These are phyloP conservation scores for Gigaspora rosea DNA, from an alignment of 192 early-diverging fungal species.

Conservation along the genomic window DNA sequence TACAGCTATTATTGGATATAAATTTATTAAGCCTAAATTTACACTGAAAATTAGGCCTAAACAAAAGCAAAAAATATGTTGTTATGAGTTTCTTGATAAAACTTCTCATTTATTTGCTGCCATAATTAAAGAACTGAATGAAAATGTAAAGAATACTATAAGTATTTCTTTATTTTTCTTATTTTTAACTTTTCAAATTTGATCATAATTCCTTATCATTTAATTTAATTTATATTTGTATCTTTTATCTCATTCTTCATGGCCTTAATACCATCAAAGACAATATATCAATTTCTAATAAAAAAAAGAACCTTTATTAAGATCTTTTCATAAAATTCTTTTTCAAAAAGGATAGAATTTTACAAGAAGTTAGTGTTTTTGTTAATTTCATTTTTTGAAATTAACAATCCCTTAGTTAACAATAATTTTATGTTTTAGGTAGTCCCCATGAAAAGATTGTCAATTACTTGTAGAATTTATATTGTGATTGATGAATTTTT, in stretches of 20 bases:
- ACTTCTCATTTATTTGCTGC: slow-evolving; percentile 96
- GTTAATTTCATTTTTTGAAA: neutral
- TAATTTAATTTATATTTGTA: slow-evolving; percentile 64
- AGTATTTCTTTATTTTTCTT: slow-evolving; percentile 18
- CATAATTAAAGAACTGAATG: slow-evolving; percentile 88
- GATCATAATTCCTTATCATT: neutral
- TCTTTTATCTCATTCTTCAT: slow-evolving; percentile 95
- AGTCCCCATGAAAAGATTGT: slow-evolving; percentile 95
- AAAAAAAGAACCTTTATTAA: slow-evolving; percentile 75
- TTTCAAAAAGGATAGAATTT: slow-evolving; percentile 81
- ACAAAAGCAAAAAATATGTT: slow-evolving; percentile 58
- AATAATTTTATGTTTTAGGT: slow-evolving; percentile 39
- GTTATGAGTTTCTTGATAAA: slow-evolving; percentile 90
- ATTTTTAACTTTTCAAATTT: neutral
- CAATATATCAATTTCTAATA: slow-evolving; percentile 88
- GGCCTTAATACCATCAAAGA: slow-evolving; percentile 99
- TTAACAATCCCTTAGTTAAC: neutral
- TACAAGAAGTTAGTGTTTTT: slow-evolving; percentile 60
- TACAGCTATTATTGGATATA: slow-evolving; percentile 74
- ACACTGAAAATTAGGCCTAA: slow-evolving; percentile 54
- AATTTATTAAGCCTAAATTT: slow-evolving; percentile 51
- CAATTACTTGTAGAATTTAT: slow-evolving; percentile 84
- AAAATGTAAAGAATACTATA: slow-evolving; percentile 73
- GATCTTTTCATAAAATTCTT: slow-evolving; percentile 79
- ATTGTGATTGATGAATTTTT: slow-evolving; percentile 89